Evolutionary conservation across 2,329 filamentous ascomycete genomes (phyloP), one percentile per base, ranked within the genome.

Genomic region (Aureobasidium uvarum): DNA sequence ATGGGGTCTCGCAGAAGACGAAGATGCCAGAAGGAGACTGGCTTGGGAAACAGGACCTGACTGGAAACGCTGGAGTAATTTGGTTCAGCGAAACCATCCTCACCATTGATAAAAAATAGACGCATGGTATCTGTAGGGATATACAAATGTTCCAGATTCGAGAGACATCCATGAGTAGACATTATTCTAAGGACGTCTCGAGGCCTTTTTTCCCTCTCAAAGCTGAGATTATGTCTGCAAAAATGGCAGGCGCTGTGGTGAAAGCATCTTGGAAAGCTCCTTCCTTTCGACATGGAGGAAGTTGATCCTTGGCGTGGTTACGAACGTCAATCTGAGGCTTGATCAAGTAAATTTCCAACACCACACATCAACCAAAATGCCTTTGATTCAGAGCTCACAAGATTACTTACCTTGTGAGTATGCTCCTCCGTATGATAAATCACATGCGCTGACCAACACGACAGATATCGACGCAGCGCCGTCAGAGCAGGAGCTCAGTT

Each of bases 401-500:
- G 90, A 95, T 74, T 91, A 89, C 25, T 86, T 96, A 25, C 90
- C 91, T 56, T 94, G 90, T 92, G 84, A 70, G 85, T 67, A 20
- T 13, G 2, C 11, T 1, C 0, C 4, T 25, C n/a, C n/a, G 13
- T 28, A 45, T 6, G 69, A 46, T 51, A 23, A 31, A 45, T n/a
- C 20, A 60, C 14, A 38, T 43, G 66, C 71, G 72, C 74, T 71
- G 69, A 63, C 63, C 65, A 45, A 70, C 62, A 50, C 56, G 60
- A 68, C 76, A 96, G 92, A 96, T 79, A 89, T 98, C 76, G 94
- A 99, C 79, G 73, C 82, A 20, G 85, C 89, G 62, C 89, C 89
- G 46, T 88, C 88, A 6, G 75, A 83, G 23, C 70, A 80, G 59
- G 85, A 87, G 72, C 86, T 90, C 72, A 79, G 83, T 65, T 84